These are phyloP conservation scores for Punica granatum DNA, from an alignment of 345 rosid species.

Conservation along the genomic window DNA sequence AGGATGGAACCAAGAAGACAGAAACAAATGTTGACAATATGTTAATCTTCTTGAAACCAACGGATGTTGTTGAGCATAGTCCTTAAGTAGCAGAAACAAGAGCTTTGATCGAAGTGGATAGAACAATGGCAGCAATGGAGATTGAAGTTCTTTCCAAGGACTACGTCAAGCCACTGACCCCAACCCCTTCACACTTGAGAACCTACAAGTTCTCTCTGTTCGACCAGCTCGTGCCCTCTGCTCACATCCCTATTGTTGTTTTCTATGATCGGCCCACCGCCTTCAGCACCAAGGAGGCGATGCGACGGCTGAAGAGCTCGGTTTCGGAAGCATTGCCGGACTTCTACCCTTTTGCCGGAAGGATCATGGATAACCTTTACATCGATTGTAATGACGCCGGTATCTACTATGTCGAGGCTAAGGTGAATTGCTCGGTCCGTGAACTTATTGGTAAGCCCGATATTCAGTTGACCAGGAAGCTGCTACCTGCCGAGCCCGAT, in stretches of 20 bases:
- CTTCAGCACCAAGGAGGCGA: background rate
- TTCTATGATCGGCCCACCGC: conserved; percentile 8
- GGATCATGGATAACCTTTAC: conserved; percentile 13
- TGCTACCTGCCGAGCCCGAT: conserved; percentile 11
- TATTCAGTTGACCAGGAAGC: background rate
- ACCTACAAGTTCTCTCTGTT: conserved; percentile 16
- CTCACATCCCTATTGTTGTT: conserved; percentile 16
- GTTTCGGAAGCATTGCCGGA: conserved; percentile 14
- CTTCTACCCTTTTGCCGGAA: conserved; percentile 24
- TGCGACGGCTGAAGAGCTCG: conserved; percentile 8
- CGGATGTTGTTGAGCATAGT: background rate
- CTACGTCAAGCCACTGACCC: conserved; percentile 18
- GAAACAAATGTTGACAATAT: background rate
- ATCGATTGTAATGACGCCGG: conserved; percentile 24
- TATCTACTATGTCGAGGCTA: conserved; percentile 13
- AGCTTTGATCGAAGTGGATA: background rate
- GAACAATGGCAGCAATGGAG: conserved; percentile 11
- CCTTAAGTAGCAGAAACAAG: background rate
- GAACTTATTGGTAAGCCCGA: conserved; percentile 16
- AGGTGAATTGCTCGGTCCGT: conserved; percentile 8
- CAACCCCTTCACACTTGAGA: conserved; percentile 13
- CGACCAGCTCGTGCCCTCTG: conserved; percentile 20
- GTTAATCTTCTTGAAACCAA: background rate
- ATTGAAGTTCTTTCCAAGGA: conserved; percentile 16
- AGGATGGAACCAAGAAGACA: background rate